Evolutionary conservation across 2,329 filamentous ascomycete genomes (phyloP).

Genomic region (Trichophyton benhamiae): DNA sequence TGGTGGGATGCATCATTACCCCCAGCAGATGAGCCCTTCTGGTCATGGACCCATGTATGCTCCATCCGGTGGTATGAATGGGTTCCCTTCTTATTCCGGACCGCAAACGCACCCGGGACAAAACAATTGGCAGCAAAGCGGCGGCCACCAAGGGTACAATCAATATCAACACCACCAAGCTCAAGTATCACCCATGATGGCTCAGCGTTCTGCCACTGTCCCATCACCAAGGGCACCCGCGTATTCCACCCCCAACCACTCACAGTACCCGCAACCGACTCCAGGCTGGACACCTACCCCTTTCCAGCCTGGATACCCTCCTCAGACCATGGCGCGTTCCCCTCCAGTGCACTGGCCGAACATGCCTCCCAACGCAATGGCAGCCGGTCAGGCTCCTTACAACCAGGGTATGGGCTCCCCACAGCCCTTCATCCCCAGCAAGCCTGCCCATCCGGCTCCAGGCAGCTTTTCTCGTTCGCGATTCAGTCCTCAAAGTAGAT

Average conservation of each 20-base stretch:
- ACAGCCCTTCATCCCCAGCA: constrained; percentile 46
- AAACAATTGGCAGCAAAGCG: constrained; percentile 24
- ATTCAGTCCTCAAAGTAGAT: constrained; percentile 90
- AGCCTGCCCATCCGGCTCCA: constrained; percentile 66
- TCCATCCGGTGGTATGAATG: constrained; percentile 22
- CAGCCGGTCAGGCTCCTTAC: constrained; percentile 44
- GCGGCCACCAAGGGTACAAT: constrained; percentile 23
- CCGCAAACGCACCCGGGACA: constrained; percentile 25
- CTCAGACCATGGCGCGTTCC: constrained; percentile 20
- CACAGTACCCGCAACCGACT: constrained; percentile 22
- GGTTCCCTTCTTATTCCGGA: constrained; percentile 25
- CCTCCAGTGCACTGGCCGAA: constrained; percentile 29
- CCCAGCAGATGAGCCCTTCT: constrained; percentile 19
- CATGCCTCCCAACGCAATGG: constrained; percentile 26
- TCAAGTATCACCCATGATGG: constrained; percentile 27
- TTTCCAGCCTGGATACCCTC: constrained; percentile 17
- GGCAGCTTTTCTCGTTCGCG: constrained; percentile 72
- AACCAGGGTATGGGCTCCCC: constrained; percentile 66
- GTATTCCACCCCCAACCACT: constrained; percentile 23
- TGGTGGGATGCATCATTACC: constrained; percentile 14
- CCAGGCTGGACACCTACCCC: constrained; percentile 24
- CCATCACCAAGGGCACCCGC: constrained; percentile 29
- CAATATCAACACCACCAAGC: constrained; percentile 21
- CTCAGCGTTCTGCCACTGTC: constrained; percentile 25
- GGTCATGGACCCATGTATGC: constrained; percentile 21